A percentile compares a stretch with the other conserved stretches of the same genome.
Evolutionary conservation across 192 early-diverging fungal genomes (phyloP).

Genomic region (Chytriomyces sp.): DNA sequence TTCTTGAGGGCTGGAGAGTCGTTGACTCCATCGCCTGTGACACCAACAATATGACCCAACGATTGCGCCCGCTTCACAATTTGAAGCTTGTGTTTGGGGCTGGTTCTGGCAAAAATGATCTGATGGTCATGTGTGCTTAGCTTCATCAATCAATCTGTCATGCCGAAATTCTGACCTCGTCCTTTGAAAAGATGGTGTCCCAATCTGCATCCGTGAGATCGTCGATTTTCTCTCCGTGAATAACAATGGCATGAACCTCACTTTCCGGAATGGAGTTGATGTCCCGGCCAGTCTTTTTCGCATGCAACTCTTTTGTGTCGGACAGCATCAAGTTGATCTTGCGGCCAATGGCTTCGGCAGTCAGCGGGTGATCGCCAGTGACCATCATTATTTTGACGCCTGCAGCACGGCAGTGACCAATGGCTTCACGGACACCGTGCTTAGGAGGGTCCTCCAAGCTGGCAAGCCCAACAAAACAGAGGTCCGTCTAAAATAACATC

Average conservation of each 20-base stretch:
- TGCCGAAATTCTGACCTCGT: constrained; percentile 49
- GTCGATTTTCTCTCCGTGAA: constrained; percentile 90
- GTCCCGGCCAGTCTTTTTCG: constrained; percentile 63
- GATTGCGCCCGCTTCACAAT: constrained; percentile 92
- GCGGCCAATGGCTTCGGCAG: constrained; percentile 91
- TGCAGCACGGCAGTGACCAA: constrained; percentile 87
- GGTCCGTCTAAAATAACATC: constrained; percentile 35
- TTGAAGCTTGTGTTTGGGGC: constrained; percentile 94
- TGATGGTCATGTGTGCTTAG: not conserved
- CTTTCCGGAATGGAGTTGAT: constrained; percentile 68
- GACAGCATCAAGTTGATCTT: constrained; percentile 93
- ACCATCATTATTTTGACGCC: constrained; percentile 99
- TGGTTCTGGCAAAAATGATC: constrained; percentile 96
- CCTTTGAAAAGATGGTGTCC: constrained; percentile 91
- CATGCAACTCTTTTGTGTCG: constrained; percentile 82
- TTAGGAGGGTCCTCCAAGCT: constrained; percentile 97
- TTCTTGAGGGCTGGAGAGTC: constrained; percentile 96
- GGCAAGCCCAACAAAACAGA: constrained; percentile 82
- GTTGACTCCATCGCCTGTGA: constrained; percentile 97
- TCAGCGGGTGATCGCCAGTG: constrained; percentile 96
- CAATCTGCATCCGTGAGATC: constrained; percentile 80
- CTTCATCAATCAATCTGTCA: not conserved
- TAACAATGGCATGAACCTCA: constrained; percentile 87
- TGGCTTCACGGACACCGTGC: constrained; percentile 97
- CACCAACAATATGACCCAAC: constrained; percentile 94